These are phyloP conservation scores for Leccinum pellstonianum DNA, from an alignment of 768 basidiomycete genomes.

Conservation along the genomic window DNA sequence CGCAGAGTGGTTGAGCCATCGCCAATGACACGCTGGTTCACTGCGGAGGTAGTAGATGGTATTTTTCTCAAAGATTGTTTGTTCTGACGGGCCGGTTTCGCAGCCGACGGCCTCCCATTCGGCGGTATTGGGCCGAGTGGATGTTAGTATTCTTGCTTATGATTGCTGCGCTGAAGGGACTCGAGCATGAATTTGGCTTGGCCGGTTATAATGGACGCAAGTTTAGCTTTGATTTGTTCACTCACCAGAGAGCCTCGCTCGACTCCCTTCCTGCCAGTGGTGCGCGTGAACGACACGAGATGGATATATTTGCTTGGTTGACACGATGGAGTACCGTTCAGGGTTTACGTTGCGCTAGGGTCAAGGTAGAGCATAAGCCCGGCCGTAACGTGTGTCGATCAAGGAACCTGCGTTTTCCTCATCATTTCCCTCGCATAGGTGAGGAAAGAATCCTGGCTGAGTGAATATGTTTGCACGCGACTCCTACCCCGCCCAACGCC, in stretches of 20 bases:
- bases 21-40: conserved; percentile 74
- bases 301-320: not conserved
- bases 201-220: conserved; percentile 74
- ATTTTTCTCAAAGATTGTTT: not conserved
- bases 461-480: conserved; percentile 5
- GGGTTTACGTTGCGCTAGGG: conserved; percentile 28
- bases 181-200: conserved; percentile 19
- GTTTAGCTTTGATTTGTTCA: conserved; percentile 74
- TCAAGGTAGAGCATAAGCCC: conserved; percentile 27
- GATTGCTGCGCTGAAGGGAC: not conserved
- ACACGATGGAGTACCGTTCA: conserved; percentile 3
- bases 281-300: conserved; percentile 1
- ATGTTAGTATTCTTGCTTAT: conserved; percentile 42
- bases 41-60: conserved; percentile 50
- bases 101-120: conserved; percentile 66
- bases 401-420: not conserved
- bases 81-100: not conserved
- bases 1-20: conserved; percentile 66
- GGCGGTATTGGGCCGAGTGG: conserved; percentile 75
- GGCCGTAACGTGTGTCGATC: not conserved
- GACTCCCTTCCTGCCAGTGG: conserved; percentile 35
- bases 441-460: conserved; percentile 28
- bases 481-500: conserved; percentile 24
- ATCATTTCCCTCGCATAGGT: conserved; percentile 7
- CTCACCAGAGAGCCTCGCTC: conserved; percentile 61